Base-by-base conservation (phyloP, 2,329 filamentous ascomycete species). In the Phialemonium atrogriseum region DNA sequence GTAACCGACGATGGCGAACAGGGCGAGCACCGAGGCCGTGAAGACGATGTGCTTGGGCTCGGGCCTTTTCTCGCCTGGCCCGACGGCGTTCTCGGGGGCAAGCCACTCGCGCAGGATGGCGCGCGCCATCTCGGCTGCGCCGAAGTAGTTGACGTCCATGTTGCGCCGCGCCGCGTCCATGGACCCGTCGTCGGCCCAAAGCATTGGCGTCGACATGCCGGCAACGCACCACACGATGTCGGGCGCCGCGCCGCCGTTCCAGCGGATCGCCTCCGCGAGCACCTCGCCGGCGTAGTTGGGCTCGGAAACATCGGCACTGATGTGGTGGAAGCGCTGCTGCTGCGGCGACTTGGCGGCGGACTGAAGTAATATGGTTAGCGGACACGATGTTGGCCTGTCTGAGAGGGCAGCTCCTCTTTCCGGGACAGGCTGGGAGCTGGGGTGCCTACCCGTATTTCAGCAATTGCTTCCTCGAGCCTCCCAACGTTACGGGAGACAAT, bases 131-230 rank as follows among this genome's bases (percentile, higher is more conserved):
- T 94, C 91, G 24, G 81, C 80, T 18, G 79, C 77, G 29, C 85
- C 84, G 70, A 80, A 94, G 63, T 85, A 96, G 60, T 95, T 89
- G 45, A 89, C 73, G 50, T 94, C 85, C 85, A 94, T 94, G 55
- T 94, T 85, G 42, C 69, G 64, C 24, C 80, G 73, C 43, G 87
- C 63, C 9, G 70, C 72, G 7, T 77, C 62, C 32, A 84, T 63
- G 7, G 81, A 69, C 23, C 76, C 77, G 39, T 94, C 83, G 15
- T 94, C 84, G 42, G 84, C 56, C 62, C 89, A 94, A 39, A 94
- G 79, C 21, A 74, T 70, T 0, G 88, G 88, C 11, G 66, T 68
- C 5, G 83, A 73, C 41, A 73, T 67, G 38, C 89, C 89, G 4
- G 89, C 89, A 30, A 87, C 73, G 52, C 85, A 88, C 87, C 91